A percentile compares a stretch with the other conserved stretches of the same genome.
Evolutionary conservation across 108 stramenopile species (phyloP).

Genomic region (Skeletonema marinoi): DNA sequence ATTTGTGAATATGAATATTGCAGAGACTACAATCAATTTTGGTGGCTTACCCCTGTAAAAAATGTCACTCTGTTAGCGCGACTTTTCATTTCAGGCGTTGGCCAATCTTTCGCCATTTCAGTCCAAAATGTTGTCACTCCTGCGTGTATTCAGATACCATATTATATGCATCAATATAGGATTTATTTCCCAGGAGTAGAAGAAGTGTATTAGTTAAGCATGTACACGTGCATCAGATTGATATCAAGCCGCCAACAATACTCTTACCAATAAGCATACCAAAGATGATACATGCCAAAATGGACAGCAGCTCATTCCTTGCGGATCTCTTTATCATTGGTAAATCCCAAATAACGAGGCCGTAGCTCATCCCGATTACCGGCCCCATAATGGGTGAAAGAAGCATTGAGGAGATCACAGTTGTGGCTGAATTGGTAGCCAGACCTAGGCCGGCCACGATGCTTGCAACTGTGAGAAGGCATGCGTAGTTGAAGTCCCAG

Average conservation of each 20-base stretch:
- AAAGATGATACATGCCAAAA: slow-evolving; percentile 56
- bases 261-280: slow-evolving; percentile 2
- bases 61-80: background rate
- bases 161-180: no score
- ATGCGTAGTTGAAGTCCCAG: slow-evolving; percentile 22
- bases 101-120: background rate
- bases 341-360: slow-evolving; percentile 65
- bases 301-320: slow-evolving; percentile 60
- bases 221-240: no score
- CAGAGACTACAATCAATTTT: slow-evolving; percentile 69
- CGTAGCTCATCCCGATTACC: slow-evolving; percentile 66
- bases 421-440: slow-evolving; percentile 67
- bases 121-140: slow-evolving; percentile 2
- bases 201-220: background rate
- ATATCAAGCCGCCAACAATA: no score
- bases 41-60: slow-evolving; percentile 62
- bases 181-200: background rate
- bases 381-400: slow-evolving; percentile 84
- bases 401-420: slow-evolving; percentile 88
- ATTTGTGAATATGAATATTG: slow-evolving; percentile 20
- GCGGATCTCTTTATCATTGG: slow-evolving; percentile 54
- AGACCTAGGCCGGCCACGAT: slow-evolving; percentile 85
- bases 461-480: slow-evolving; percentile 63
- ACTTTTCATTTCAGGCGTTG: background rate
- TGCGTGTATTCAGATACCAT: background rate